Base-by-base conservation (phyloP, 257 asterid species). In the Solanum stenotomum region DNA sequence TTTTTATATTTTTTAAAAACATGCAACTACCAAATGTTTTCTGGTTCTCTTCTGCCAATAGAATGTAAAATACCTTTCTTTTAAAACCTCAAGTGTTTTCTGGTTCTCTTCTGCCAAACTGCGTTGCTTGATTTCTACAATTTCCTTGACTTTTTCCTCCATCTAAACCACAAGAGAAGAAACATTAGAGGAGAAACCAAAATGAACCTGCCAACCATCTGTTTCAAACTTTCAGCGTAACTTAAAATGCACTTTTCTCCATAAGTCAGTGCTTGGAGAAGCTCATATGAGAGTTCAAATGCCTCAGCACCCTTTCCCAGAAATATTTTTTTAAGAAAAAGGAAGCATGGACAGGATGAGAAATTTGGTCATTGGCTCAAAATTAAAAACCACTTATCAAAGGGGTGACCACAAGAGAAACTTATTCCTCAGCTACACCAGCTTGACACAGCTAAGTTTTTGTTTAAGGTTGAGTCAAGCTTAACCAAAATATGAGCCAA, bases 61-160 rank as follows among this genome's bases (percentile, higher is more conserved):
- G 67, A 44, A 79, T 85, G 79, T 71, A 46, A 44, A 87, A 82
- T 94, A 95, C 99, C 99, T 94, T 93, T 97, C 99, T 90, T 96
- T 97, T 44, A 96, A 89, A 87, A 95, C 98, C 93, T 96, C 99
- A 94, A 97, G 88, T 25, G 98, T 93, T 92, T 97, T 97, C 93
- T 97, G 99, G 92, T 96, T 97, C 95, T 97, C 99, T 91, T 97
- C 99, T 8, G 99, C 99, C 95, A 97, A 90, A 93, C 93, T 96
- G 46, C 99, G 99, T 88, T 97, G 99, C 94, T 97, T 97, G 75
- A 97, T 97, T 92, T 97, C 99, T 90, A 97, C 98, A 88, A 94
- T 90, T 95, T 97, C 99, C 92, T 96, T 97, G 89, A 97, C 99
- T 88, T 97, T 97, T 88, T 96, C 99, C 91, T 96, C 99, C 99